phyloP scores from a whole-genome alignment of 208 protist species.

The Leishmania mexicana region DNA sequence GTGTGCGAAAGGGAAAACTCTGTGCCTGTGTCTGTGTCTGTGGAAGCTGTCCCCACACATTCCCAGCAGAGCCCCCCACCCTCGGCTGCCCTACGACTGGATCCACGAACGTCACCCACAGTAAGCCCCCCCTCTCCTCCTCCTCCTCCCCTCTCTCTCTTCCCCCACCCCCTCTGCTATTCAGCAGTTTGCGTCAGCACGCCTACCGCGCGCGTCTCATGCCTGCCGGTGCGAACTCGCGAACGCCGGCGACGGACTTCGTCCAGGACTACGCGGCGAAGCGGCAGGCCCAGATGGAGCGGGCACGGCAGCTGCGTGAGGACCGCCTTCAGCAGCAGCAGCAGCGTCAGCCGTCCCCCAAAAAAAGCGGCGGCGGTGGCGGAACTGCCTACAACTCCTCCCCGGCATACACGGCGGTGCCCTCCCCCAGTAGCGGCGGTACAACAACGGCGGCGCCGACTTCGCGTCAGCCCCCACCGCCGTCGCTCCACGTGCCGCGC shows the following conservation, averaged over 20 bases:
- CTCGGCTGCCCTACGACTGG: no score
- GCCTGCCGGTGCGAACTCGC: constrained; percentile 21
- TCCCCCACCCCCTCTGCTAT: background rate
- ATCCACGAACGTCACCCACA: no score
- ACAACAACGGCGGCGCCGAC: background rate
- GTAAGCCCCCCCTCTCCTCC: background rate
- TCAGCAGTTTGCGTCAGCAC: background rate
- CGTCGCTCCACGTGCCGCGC: constrained; percentile 15
- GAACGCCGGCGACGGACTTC: constrained; percentile 69
- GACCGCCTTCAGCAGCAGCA: constrained; percentile 55
- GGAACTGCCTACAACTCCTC: constrained; percentile 15
- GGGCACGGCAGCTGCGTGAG: constrained; percentile 70
- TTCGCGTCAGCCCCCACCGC: constrained; percentile 1
- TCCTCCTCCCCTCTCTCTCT: background rate
- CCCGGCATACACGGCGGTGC: constrained; percentile 6
- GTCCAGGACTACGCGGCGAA: constrained; percentile 90
- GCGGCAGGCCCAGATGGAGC: constrained; percentile 81
- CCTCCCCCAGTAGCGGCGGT: constrained; percentile 6
- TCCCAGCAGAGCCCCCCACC: no score
- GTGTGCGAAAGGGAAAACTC: no score
- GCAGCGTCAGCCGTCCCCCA: constrained; percentile 1
- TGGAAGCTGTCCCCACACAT: no score
- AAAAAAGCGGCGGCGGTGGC: background rate
- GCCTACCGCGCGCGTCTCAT: background rate
- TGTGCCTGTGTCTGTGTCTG: no score